Percentiles rank a stretch among this genome's conserved stretches.
Conservation (phyloP, 1,284 basidiomycete genomes). For the Phlebopus sp. region DNA sequence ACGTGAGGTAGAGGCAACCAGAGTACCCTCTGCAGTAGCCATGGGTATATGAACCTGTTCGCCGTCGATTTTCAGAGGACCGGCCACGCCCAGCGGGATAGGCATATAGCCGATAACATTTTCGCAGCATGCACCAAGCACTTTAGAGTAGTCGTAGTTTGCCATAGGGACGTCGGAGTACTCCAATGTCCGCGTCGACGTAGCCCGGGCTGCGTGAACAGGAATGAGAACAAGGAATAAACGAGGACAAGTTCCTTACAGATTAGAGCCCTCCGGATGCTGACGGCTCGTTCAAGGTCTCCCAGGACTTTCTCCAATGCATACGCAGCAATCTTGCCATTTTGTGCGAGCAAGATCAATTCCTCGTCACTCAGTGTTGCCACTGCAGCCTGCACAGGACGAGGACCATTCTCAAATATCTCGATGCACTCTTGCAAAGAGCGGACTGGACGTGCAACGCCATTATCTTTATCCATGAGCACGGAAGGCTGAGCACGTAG, state of each 20-base stretch:
- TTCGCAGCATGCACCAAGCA: slow-evolving; percentile 98
- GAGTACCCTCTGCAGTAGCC: slow-evolving; percentile 98
- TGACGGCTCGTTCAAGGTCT: slow-evolving; percentile 85
- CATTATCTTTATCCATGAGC: slow-evolving; percentile 14
- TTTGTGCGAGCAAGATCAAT: slow-evolving; percentile 84
- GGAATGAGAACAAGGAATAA: background rate
- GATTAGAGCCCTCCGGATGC: slow-evolving; percentile 85
- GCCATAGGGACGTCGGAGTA: slow-evolving; percentile 79
- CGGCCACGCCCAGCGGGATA: slow-evolving; percentile 94
- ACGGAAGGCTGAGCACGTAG: slow-evolving; percentile 36
- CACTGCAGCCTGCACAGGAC: slow-evolving; percentile 55
- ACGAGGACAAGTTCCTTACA: slow-evolving; percentile 52
- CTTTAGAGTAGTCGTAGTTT: slow-evolving; percentile 91
- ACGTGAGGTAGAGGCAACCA: slow-evolving; percentile 96
- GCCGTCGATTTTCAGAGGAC: slow-evolving; percentile 92
- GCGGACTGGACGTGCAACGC: slow-evolving; percentile 39
- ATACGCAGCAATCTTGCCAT: slow-evolving; percentile 92
- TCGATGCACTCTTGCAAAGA: slow-evolving; percentile 80
- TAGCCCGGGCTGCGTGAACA: slow-evolving; percentile 70
- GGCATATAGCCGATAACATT: slow-evolving; percentile 99
- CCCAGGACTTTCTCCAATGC: slow-evolving; percentile 92
- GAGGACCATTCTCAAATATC: slow-evolving; percentile 84
- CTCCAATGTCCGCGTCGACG: slow-evolving; percentile 84
- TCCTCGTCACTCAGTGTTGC: slow-evolving; percentile 88
- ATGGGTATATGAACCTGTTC: slow-evolving; percentile 90